These are phyloP conservation scores for Symbiodinium natans DNA, from an alignment of 73 alveolate species.

Conservation along the genomic window DNA sequence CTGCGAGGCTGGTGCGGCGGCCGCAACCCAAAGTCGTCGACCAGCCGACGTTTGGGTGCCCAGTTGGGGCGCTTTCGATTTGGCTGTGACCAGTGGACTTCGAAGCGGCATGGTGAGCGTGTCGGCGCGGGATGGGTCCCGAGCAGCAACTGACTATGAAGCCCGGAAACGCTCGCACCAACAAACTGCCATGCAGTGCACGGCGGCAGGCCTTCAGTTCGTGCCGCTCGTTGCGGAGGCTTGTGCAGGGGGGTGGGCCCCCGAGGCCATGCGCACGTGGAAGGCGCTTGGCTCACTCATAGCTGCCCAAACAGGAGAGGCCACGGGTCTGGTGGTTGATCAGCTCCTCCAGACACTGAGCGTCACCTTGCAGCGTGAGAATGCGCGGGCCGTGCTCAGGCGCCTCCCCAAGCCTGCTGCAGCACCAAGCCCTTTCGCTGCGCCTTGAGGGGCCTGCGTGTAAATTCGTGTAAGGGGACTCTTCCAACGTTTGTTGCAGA, in stretches of 20 bases:
- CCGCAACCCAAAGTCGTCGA: slow-evolving; percentile 4
- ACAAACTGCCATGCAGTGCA: slow-evolving; percentile 19
- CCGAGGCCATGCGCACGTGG: background rate
- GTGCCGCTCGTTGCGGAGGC: slow-evolving; percentile 28
- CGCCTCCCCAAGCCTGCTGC: slow-evolving; percentile 18
- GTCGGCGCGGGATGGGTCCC: slow-evolving; percentile 9
- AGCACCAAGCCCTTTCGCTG: background rate
- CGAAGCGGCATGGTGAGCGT: slow-evolving; percentile 15
- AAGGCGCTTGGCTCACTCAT: background rate
- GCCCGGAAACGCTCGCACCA: slow-evolving; percentile 34
- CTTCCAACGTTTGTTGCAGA: no score
- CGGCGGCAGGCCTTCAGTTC: slow-evolving; percentile 21
- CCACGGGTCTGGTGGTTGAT: background rate
- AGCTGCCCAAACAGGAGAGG: slow-evolving; percentile 27
- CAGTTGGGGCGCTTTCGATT: slow-evolving; percentile 4
- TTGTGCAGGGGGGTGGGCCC: slow-evolving; percentile 21
- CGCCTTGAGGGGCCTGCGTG: no score
- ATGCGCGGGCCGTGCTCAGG: slow-evolving; percentile 52
- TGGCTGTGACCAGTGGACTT: background rate
- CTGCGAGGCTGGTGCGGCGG: slow-evolving; percentile 16
- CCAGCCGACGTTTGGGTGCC: slow-evolving; percentile 42
- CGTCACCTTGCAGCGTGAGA: slow-evolving; percentile 23
- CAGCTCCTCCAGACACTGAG: slow-evolving; percentile 1
- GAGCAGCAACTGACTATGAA: slow-evolving; percentile 9
- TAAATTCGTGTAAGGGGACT: no score